Evolutionary conservation across 2,329 filamentous ascomycete genomes (phyloP).

Genomic region (Clarireedia sp.): DNA sequence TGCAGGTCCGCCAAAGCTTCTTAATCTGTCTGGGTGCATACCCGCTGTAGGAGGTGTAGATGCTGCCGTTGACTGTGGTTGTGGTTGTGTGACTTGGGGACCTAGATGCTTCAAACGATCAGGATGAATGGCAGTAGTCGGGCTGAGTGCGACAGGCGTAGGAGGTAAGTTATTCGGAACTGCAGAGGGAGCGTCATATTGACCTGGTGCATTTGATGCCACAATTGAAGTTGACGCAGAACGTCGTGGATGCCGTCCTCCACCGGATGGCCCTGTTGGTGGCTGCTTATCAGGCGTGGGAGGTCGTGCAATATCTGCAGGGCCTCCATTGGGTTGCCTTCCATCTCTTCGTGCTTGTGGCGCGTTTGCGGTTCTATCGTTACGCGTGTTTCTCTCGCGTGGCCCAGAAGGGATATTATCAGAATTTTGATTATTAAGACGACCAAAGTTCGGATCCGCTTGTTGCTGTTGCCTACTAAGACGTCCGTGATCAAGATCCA

Average conservation of each 20-base stretch:
- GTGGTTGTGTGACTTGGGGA: slow-evolving; percentile 24
- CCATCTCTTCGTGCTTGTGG: slow-evolving; percentile 19
- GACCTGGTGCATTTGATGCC: slow-evolving; percentile 20
- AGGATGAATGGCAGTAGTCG: slow-evolving; percentile 22
- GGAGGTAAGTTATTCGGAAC: slow-evolving; percentile 23
- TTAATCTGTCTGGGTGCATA: slow-evolving; percentile 29
- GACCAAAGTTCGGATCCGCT: slow-evolving; percentile 55
- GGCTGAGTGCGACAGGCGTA: slow-evolving; percentile 21
- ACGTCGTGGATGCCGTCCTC: slow-evolving; percentile 22
- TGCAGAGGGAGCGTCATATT: slow-evolving; percentile 18
- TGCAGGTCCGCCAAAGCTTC: slow-evolving; percentile 21
- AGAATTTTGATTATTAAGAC: slow-evolving; percentile 48
- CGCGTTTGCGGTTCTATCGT: slow-evolving; percentile 17
- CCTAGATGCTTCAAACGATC: slow-evolving; percentile 42
- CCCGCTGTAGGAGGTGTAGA: slow-evolving; percentile 24
- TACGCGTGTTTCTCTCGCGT: slow-evolving; percentile 39
- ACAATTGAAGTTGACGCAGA: slow-evolving; percentile 3
- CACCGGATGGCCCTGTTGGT: slow-evolving; percentile 29
- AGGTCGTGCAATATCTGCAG: slow-evolving; percentile 22
- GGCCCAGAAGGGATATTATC: slow-evolving; percentile 48
- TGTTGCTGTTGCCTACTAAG: slow-evolving; percentile 39
- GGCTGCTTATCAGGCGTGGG: slow-evolving; percentile 28
- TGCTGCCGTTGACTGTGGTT: slow-evolving; percentile 30
- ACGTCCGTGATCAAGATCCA: slow-evolving; percentile 44
- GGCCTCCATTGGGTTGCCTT: slow-evolving; percentile 8